These are phyloP conservation scores for Cryphonectria nitschkei DNA, from an alignment of 2,329 filamentous ascomycete genomes.

Conservation along the genomic window DNA sequence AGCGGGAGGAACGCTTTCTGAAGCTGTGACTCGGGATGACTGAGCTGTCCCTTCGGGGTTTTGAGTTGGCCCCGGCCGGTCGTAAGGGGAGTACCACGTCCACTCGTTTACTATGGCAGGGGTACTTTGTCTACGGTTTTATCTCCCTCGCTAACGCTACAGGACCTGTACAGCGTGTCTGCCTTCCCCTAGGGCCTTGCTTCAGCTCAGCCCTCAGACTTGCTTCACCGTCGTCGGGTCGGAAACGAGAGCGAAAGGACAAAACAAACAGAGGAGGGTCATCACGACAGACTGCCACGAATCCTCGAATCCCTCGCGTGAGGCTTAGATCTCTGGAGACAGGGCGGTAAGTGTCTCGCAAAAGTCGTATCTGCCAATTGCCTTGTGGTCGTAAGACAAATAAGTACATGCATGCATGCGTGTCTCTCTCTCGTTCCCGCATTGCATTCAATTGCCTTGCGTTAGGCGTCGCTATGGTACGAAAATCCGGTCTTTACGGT, in stretches of 20 bases:
- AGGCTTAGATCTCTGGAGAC: conserved; percentile 20
- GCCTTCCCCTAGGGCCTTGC: conserved; percentile 4
- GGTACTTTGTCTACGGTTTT: conserved; percentile 23
- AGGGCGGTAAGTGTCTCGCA: neutral
- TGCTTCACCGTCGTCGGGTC: neutral
- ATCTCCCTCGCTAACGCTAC: conserved; percentile 13
- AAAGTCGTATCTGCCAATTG: neutral
- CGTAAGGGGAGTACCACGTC: conserved; percentile 20
- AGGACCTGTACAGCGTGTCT: conserved; percentile 8
- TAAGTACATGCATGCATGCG: neutral
- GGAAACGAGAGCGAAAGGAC: neutral
- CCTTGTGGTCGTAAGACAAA: neutral
- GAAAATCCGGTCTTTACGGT: conserved; percentile 4
- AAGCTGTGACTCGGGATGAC: conserved; percentile 1
- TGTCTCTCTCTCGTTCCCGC: neutral
- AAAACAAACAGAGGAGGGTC: neutral
- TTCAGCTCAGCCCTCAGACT: neutral
- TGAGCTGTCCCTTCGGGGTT: conserved; percentile 21
- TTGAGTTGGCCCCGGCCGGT: conserved; percentile 29
- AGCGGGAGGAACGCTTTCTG: conserved; percentile 8
- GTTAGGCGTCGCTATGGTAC: neutral
- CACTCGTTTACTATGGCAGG: conserved; percentile 14
- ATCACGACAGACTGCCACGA: conserved; percentile 1
- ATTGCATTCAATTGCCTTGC: neutral
- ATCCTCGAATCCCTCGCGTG: neutral